These are phyloP conservation scores for Taphrina flavorubra DNA, from an alignment of 1,139 yeast species.

Conservation along the genomic window DNA sequence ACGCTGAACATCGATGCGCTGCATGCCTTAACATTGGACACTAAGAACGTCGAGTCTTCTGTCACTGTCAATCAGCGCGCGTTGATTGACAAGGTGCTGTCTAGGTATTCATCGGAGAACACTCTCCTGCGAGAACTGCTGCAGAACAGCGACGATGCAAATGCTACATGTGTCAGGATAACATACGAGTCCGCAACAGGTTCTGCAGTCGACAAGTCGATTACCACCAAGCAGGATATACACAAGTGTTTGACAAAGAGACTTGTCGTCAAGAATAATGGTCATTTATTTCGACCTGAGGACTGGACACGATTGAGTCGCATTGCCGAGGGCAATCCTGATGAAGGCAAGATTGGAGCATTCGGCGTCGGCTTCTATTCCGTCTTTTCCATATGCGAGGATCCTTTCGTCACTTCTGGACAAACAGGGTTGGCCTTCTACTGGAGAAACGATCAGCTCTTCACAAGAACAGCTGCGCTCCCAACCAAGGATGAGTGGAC, in stretches of 20 bases:
- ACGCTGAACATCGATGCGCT: constrained; percentile 32
- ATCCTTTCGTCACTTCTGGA: constrained; percentile 56
- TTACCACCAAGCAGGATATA: neutral
- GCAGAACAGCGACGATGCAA: constrained; percentile 55
- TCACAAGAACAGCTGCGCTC: constrained; percentile 50
- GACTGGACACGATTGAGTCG: constrained; percentile 56
- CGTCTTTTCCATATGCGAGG: constrained; percentile 92
- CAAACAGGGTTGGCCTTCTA: constrained; percentile 51
- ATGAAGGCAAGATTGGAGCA: constrained; percentile 98
- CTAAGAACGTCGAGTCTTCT: constrained; percentile 26
- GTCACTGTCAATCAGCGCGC: constrained; percentile 43
- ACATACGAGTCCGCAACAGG: constrained; percentile 42
- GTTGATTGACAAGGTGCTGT: constrained; percentile 37
- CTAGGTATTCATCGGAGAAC: constrained; percentile 42
- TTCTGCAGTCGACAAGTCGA: neutral
- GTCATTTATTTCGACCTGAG: constrained; percentile 52
- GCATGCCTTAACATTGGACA: constrained; percentile 30
- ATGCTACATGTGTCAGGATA: constrained; percentile 52
- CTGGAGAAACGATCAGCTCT: constrained; percentile 54
- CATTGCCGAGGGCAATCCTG: constrained; percentile 63
- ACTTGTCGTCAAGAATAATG: constrained; percentile 49
- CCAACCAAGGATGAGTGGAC: constrained; percentile 51
- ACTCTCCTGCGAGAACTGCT: constrained; percentile 42
- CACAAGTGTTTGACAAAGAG: constrained; percentile 10
- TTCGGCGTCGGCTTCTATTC: constrained; percentile 99